Base-by-base conservation (phyloP, 306 rosid genomes). In the Inga laurina region DNA sequence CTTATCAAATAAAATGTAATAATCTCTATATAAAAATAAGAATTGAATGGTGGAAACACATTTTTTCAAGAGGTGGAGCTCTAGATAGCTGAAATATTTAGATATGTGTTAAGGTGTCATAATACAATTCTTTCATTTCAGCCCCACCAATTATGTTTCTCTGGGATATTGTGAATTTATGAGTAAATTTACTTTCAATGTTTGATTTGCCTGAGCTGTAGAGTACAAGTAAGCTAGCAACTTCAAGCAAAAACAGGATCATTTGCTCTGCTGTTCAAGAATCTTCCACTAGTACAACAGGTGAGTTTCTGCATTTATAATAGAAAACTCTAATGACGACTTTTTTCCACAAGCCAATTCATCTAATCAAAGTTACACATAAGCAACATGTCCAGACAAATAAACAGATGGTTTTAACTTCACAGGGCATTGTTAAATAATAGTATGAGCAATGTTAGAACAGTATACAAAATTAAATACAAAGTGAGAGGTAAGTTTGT, bases 241-340 rank as follows among this genome's bases (percentile, higher is more conserved):
- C 79, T 3, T 32, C 54, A 15, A 87, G 84, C 85, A 87, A 82
- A 87, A 77, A 57, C 86, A 83, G 21, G 79, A 77, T 92, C 21
- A 87, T 85, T 80, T 93, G 97, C 83, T 92, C 92, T 71, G 90
- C 99, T 66, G 89, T 93, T 85, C 98, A 92, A 84, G 97, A 96
- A 89, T 91, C 99, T 13, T 88, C 98, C 72, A 82, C 94, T 75
- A 88, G 85, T 64, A 88, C 91, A 78, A 76, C 97, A 72, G 89
- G 97, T 90, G 71, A 82, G 88, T 84, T 76, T 82, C 73, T 37
- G 48, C 61, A 84, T 14, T 44, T 65, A 51, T 44, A 68, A 79
- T 14, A 15, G 4, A 30, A 65, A 16, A 45, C 62, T 76, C 34
- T 41, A 59, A 22, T n/a, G n/a, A n/a, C n/a, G n/a, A n/a, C n/a